Base-by-base conservation (phyloP, 2,329 filamentous ascomycete species). In the Diaporthe vexans region DNA sequence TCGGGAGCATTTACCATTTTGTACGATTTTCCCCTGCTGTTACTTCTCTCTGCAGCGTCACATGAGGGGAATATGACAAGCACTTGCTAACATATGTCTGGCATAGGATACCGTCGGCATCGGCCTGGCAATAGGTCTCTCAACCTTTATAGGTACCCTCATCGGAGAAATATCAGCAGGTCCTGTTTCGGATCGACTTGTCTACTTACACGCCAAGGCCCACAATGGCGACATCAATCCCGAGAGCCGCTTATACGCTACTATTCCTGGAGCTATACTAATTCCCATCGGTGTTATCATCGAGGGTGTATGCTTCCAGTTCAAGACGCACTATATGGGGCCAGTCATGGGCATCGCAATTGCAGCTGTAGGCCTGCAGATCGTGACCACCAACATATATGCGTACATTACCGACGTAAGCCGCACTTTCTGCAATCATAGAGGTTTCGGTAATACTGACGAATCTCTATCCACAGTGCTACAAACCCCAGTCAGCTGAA, bases 401-500 rank as follows among this genome's bases (percentile, higher is more conserved):
- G 67, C 77, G 0, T 78, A 78, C 57, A 72, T 58, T 35, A 77
- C 65, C 17, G 76, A 78, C 56, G 57, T 40, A 43, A 61, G 35
- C 3, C 13, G 26, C 57, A 1, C 13, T 1, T 19, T 0, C 7
- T 9, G 37, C 5, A 13, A 24, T 3, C 13, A 19, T 3, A 2
- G 0, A 8, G 7, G 7, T 51, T 1, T 21, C 17, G n/a, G n/a
- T 21, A 10, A 9, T 26, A 8, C 37, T 61, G 15, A 61, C 17
- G 1, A 13, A 7, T 7, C 37, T 1, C 1, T 9, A 0, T 21
- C n/a, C 21, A 17, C 15, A 61, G 35, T 78, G 76, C 58, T 78
- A 78, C 70, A 78, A 78, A 67, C 77, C 77, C 0, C 76, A 78
- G 58, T 75, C 75, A 1, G 72, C 74, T 19, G 77, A 78, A 51